Conservation (phyloP, 2,329 filamentous ascomycete genomes). For the Diplodia intermedia region DNA sequence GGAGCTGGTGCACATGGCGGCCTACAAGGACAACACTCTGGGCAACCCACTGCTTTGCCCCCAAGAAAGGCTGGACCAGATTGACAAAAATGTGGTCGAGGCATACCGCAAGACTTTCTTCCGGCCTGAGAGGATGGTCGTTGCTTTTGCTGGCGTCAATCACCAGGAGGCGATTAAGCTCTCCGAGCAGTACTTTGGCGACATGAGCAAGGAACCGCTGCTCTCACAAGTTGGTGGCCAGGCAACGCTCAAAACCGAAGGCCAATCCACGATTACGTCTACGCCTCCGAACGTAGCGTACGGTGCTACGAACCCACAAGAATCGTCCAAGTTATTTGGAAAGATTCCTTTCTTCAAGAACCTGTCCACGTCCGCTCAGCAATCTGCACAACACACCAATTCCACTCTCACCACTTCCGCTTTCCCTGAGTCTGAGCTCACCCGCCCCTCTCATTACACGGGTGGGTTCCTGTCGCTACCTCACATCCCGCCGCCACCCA, state of each 20-base stretch:
- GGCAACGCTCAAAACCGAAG: constrained; percentile 44
- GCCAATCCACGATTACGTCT: constrained; percentile 34
- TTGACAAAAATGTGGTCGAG: constrained; percentile 75
- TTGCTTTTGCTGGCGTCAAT: constrained; percentile 91
- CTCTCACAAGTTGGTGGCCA: constrained; percentile 66
- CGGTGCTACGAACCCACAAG: constrained; percentile 49
- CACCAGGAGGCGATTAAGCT: constrained; percentile 81
- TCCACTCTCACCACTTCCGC: constrained; percentile 23
- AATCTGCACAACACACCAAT: constrained; percentile 56
- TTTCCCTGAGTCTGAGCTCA: constrained; percentile 62
- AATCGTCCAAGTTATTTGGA: constrained; percentile 73
- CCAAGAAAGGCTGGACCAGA: constrained; percentile 76
- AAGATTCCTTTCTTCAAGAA: constrained; percentile 91
- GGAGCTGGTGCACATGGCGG: constrained; percentile 92
- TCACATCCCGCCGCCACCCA: constrained; percentile 76
- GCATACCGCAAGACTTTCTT: constrained; percentile 86
- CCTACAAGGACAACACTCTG: constrained; percentile 93
- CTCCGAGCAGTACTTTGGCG: constrained; percentile 86
- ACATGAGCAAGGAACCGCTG: constrained; percentile 70
- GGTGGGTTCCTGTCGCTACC: constrained; percentile 91
- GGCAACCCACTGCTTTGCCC: constrained; percentile 94
- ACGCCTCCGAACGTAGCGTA: constrained; percentile 9
- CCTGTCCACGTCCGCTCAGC: constrained; percentile 75
- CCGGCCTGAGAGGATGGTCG: constrained; percentile 86
- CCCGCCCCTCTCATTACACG: constrained; percentile 79